Evolutionary conservation across 768 basidiomycete species (phyloP), one percentile per base, ranked within the genome.

Genomic region (Rhizopogon salebrosus): DNA sequence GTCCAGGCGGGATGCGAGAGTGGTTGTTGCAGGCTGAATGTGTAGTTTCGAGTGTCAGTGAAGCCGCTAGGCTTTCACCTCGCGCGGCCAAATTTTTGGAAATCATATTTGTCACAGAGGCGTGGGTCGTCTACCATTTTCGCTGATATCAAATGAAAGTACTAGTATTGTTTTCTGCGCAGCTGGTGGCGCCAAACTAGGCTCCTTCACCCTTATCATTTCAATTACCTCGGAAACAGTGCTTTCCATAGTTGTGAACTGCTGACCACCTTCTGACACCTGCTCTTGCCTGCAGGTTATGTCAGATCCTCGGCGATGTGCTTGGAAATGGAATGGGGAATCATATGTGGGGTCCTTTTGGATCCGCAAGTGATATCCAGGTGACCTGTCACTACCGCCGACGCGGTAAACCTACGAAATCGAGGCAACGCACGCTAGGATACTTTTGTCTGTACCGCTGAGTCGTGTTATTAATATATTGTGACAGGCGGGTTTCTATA

Each of bases 351-450:
- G 27, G 34, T 46, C 29, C 7, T 29, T 6, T 29, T 45, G 7
- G 18, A 24, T 34, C 41, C 38, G 14, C 53, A 51, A 49, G 34
- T 51, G 24, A n/a, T 22, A 9, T 36, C 24, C 53, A 54, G 53
- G 53, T 54, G 53, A 52, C 53, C 13, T 38, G 36, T 34, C 31
- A 51, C 20, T 20, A 52, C 29, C 37, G 9, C 29, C 8, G 16
- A 16, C 13, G 11, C 14, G 5, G 26, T 40, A 13, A 49, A 45
- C 18, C n/a, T 41, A 9, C 22, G 41, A 18, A 18, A 43, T 22
- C 31, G 29, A 20, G 4, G 20, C 14, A 18, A 20, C 18, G 27
- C 42, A 29, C 6, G 18, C 11, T 20, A 22, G 1, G 31, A 46
- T 46, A 14, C 31, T 46, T 34, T 14, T 45, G 20, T 31, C 20